Base-by-base conservation (phyloP, 75 land plant species). In the Isoetes taiwanensis region DNA sequence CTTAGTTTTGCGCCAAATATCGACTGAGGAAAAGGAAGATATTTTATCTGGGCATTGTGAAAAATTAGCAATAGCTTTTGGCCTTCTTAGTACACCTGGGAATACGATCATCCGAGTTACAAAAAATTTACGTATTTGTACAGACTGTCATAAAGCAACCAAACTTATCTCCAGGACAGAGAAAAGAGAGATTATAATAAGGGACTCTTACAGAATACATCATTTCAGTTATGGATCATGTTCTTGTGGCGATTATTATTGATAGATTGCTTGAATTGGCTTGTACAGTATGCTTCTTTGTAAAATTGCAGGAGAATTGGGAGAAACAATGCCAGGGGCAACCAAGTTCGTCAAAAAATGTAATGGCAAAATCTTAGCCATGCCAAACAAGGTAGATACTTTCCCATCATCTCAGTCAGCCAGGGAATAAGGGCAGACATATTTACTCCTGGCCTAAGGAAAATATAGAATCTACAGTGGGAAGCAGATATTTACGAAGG, bases 91-190 rank as follows among this genome's bases (percentile, higher is more conserved):
- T 30, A 42, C 61, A 24, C 46, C 60, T 8, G 30, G 25, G 2
- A 55, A 46, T 8, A 56, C 60, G 25, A 56, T 41, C 23, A 43
- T 59, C 28, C 46, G 61, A 53, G 52, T 59, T 39, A 56, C 16
- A 1, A 59, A 59, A 20, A 56, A 56, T 28, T 55, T 59, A 23
- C 2, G 61, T 3, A 28, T 59, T 12, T 59, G 61, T 26, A 30
- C 30, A 17, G 61, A 59, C 25, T 59, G 61, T 27, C 61, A 59
- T 17, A 40, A 41, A 28, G 61, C 61, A 21, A 56, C 60, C 28
- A 59, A 59, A 55, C 46, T 59, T n/a, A 59, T 59, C 16, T 59
- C 61, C 52, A 54, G 46, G 54, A 59, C 46, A 40, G 61, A 42
- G 40, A 17, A 41, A 12, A 41, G 28, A 59, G 61, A 54, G 43